Percentiles rank a stretch among this genome's conserved stretches.
Conservation (phyloP, 2,329 filamentous ascomycete genomes). For the Seiridium cupressi region DNA sequence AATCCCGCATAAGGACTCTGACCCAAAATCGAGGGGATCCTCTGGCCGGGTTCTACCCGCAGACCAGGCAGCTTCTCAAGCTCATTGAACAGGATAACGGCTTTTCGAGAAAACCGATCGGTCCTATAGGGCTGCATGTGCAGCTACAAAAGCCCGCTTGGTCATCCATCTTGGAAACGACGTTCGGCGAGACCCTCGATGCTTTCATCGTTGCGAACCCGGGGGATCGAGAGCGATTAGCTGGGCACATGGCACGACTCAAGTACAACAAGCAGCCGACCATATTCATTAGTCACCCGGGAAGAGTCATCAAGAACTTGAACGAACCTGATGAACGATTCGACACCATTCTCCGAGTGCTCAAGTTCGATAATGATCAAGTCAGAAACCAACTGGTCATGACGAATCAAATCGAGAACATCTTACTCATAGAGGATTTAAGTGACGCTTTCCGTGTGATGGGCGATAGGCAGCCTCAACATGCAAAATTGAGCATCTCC, state of each 20-base stretch:
- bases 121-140: slow-evolving; percentile 78
- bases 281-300: slow-evolving; percentile 63
- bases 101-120: slow-evolving; percentile 73
- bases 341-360: slow-evolving; percentile 74
- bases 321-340: slow-evolving; percentile 73
- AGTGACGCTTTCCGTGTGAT: slow-evolving; percentile 68
- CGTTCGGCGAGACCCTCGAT: slow-evolving; percentile 67
- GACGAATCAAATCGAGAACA: slow-evolving; percentile 78
- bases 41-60: slow-evolving; percentile 62
- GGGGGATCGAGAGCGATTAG: slow-evolving; percentile 69
- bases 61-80: slow-evolving; percentile 62
- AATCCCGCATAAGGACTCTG: slow-evolving; percentile 50
- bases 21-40: slow-evolving; percentile 56
- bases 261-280: slow-evolving; percentile 44
- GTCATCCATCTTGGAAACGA: slow-evolving; percentile 78
- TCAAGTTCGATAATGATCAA: slow-evolving; percentile 78
- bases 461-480: slow-evolving; percentile 60
- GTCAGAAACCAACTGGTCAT: slow-evolving; percentile 84
- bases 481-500: slow-evolving; percentile 72
- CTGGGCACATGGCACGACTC: slow-evolving; percentile 59
- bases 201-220: slow-evolving; percentile 81
- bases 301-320: slow-evolving; percentile 54
- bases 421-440: slow-evolving; percentile 70
- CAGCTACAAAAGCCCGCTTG: slow-evolving; percentile 77
- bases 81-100: slow-evolving; percentile 68